Evolutionary conservation across 1,284 basidiomycete genomes (phyloP).

Genomic region (Leccinum pachyderme): DNA sequence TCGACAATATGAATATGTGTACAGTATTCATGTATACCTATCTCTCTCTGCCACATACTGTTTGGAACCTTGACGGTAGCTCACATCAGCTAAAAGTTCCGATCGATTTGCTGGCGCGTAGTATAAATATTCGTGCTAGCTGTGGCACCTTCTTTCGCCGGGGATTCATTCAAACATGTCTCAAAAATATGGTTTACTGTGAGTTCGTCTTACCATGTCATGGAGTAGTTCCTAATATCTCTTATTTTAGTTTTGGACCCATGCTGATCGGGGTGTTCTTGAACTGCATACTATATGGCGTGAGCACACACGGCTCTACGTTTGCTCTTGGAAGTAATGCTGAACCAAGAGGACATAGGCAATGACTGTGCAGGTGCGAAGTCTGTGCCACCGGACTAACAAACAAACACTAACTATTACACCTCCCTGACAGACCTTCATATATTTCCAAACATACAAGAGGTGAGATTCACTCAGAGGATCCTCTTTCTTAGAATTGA

Average conservation of each 20-base stretch:
- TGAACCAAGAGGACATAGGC: conserved; percentile 9
- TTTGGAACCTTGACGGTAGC: background rate
- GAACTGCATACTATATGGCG: conserved; percentile 49
- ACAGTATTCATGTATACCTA: background rate
- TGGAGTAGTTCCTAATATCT: background rate
- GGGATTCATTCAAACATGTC: conserved; percentile 6
- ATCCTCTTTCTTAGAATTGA: background rate
- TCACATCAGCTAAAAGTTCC: background rate
- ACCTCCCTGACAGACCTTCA: conserved; percentile 31
- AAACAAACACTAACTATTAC: conserved; percentile 3
- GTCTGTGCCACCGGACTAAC: background rate
- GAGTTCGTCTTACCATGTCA: background rate
- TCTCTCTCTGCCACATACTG: background rate
- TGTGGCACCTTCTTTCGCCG: background rate
- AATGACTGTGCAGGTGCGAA: conserved; percentile 10
- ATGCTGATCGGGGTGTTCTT: conserved; percentile 45
- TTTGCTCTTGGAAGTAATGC: background rate
- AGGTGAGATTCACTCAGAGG: conserved; percentile 3
- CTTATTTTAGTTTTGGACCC: conserved; percentile 40
- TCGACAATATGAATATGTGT: background rate
- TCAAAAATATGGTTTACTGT: background rate
- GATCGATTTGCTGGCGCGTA: background rate
- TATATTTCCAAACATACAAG: conserved; percentile 12
- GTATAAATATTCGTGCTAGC: conserved; percentile 1
- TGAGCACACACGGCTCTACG: conserved; percentile 20